These are phyloP conservation scores for Rhytidiadelphus loreus DNA, from an alignment of 225 moss, liverwort and hornwort species.

Conservation along the genomic window DNA sequence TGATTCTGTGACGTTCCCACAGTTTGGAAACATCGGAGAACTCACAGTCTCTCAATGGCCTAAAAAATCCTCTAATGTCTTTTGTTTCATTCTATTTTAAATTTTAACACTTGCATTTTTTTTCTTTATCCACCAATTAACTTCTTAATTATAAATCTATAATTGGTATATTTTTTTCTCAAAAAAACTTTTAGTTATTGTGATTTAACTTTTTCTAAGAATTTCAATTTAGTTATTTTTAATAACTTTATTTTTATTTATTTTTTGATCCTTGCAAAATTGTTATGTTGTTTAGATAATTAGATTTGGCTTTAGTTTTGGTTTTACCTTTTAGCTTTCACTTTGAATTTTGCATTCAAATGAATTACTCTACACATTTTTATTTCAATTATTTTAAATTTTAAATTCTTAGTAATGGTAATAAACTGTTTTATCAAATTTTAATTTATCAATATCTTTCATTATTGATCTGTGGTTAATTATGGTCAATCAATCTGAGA, in stretches of 20 bases:
- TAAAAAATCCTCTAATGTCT: no score
- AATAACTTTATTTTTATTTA: no score
- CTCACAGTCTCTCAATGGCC: no score
- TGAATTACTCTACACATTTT: not conserved
- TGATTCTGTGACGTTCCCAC: no score
- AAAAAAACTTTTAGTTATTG: no score
- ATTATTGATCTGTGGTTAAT: not conserved
- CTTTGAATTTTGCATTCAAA: not conserved
- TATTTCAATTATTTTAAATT: not conserved
- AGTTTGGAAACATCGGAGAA: no score
- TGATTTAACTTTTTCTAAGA: no score
- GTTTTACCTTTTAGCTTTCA: not conserved
- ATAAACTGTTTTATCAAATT: no score
- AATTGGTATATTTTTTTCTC: rapidly evolving
- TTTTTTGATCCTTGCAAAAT: not conserved
- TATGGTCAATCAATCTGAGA: not conserved
- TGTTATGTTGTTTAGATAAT: rapidly evolving
- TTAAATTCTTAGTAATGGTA: not conserved
- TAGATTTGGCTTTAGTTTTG: no score
- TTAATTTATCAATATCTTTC: not conserved
- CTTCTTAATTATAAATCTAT: not conserved
- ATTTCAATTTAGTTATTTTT: not conserved
- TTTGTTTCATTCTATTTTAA: no score
- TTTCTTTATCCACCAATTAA: not conserved
- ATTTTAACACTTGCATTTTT: not conserved